phyloP scores from a whole-genome alignment of 2,329 filamentous ascomycete genomes.

The Mollisia scopiformis region DNA sequence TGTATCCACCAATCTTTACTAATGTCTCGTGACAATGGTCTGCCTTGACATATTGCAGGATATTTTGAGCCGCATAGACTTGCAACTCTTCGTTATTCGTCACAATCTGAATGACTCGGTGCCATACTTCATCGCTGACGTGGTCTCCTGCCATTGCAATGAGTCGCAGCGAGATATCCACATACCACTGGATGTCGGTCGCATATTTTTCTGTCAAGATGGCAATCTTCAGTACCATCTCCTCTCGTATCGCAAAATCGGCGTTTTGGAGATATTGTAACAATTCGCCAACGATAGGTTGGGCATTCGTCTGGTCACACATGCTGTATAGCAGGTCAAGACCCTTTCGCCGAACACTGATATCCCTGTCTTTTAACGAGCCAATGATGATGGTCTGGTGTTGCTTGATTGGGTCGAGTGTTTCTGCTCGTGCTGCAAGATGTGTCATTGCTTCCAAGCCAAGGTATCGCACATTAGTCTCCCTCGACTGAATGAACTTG shows the following conservation, averaged over 20 bases:
- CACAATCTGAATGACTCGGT: constrained; percentile 96
- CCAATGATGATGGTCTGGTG: constrained; percentile 96
- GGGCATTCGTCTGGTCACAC: constrained; percentile 95
- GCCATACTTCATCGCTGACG: constrained; percentile 99
- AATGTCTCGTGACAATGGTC: constrained; percentile 96
- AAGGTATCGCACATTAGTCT: constrained; percentile 96
- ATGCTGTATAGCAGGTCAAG: constrained; percentile 98
- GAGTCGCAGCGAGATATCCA: constrained; percentile 92
- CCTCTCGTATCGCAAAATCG: constrained; percentile 96
- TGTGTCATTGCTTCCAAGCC: constrained; percentile 98
- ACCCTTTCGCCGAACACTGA: constrained; percentile 94
- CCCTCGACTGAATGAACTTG: constrained; percentile 93
- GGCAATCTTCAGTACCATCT: constrained; percentile 99
- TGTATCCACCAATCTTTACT: constrained; percentile 96
- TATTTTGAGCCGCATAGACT: constrained; percentile 93
- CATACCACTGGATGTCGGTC: constrained; percentile 98
- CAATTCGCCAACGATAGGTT: constrained; percentile 90
- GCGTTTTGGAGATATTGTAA: constrained; percentile 94
- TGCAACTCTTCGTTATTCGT: constrained; percentile 99
- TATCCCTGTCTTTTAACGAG: constrained; percentile 92
- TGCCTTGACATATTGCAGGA: constrained; percentile 87
- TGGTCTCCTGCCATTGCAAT: constrained; percentile 98
- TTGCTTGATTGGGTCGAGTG: constrained; percentile 95
- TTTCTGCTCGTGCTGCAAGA: constrained; percentile 90
- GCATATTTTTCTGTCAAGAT: constrained; percentile 99